phyloP scores from a whole-genome alignment of 169 alveolate genomes.

The Condylostoma magnum region DNA sequence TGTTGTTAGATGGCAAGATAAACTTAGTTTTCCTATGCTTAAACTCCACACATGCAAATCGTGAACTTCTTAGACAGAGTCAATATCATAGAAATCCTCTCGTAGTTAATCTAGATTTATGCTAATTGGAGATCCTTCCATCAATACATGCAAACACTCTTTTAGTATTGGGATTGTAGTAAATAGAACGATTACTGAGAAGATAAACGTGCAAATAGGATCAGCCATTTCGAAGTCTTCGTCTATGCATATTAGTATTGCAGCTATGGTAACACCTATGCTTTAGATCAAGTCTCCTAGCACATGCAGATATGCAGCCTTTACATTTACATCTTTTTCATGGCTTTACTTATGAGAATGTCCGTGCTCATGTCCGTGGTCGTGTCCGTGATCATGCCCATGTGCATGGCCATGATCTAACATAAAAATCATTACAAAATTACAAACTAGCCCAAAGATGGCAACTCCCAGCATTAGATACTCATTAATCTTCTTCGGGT shows the following conservation, averaged over 20 bases:
- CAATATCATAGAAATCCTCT: conserved; percentile 71
- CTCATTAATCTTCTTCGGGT: conserved; percentile 86
- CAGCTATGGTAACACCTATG: conserved; percentile 94
- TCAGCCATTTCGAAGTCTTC: conserved; percentile 89
- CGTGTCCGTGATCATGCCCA: conserved; percentile 54
- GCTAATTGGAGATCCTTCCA: conserved; percentile 94
- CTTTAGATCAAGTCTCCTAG: conserved; percentile 93
- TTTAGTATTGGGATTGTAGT: conserved; percentile 91
- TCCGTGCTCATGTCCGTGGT: conserved; percentile 26
- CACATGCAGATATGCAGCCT: conserved; percentile 93
- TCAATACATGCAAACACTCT: conserved; percentile 90
- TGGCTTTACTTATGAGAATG: conserved; percentile 33
- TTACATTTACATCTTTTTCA: conserved; percentile 80
- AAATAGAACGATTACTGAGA: conserved; percentile 89
- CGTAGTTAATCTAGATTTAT: conserved; percentile 80
- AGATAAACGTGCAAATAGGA: conserved; percentile 94
- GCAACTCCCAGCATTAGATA: conserved; percentile 93
- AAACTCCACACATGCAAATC: conserved; percentile 97
- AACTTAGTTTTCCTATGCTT: conserved; percentile 88
- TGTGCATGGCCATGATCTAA: conserved; percentile 64
- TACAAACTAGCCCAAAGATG: conserved; percentile 88
- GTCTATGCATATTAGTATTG: conserved; percentile 78
- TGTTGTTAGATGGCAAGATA: conserved; percentile 91
- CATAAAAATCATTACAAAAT: conserved; percentile 88
- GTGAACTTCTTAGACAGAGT: conserved; percentile 92